Percentiles rank a stretch among this genome's conserved stretches.
phyloP scores from a whole-genome alignment of 768 basidiomycete species.

The Leccinum pellstonianum region DNA sequence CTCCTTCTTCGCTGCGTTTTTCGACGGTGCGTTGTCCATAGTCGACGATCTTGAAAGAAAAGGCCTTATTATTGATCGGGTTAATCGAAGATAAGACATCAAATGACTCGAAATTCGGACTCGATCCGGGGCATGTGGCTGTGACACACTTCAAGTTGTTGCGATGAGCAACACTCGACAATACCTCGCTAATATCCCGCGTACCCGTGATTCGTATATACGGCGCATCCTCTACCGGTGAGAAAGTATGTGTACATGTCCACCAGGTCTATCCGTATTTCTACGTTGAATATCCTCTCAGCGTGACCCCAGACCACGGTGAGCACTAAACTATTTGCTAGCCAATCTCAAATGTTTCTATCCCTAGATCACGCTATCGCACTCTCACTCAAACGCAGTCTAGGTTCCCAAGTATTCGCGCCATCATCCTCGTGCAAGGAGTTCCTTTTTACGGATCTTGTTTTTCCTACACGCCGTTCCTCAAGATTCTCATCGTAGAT shows the following conservation, averaged over 20 bases:
- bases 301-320: constrained; percentile 65
- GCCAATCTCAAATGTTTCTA: constrained; percentile 61
- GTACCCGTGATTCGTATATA: constrained; percentile 86
- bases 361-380: constrained; percentile 88
- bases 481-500: constrained; percentile 79
- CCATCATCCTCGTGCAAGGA: constrained; percentile 73
- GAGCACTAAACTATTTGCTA: constrained; percentile 19
- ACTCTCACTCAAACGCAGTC: constrained; percentile 73
- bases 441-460: constrained; percentile 96
- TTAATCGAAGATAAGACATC: too few species aligned
- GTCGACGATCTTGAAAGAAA: background rate
- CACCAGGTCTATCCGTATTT: constrained; percentile 96
- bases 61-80: too few species aligned
- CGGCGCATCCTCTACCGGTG: constrained; percentile 73
- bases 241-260: constrained; percentile 82
- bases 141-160: too few species aligned
- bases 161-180: constrained; percentile 46
- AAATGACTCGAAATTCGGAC: too few species aligned
- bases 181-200: constrained; percentile 47
- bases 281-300: constrained; percentile 77
- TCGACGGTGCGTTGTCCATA: background rate
- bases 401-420: constrained; percentile 60
- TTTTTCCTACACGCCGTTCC: constrained; percentile 77
- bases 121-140: too few species aligned
- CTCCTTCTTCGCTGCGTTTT: constrained; percentile 70